Conservation (phyloP, 2,329 filamentous ascomycete genomes). For the Alternaria panax region DNA sequence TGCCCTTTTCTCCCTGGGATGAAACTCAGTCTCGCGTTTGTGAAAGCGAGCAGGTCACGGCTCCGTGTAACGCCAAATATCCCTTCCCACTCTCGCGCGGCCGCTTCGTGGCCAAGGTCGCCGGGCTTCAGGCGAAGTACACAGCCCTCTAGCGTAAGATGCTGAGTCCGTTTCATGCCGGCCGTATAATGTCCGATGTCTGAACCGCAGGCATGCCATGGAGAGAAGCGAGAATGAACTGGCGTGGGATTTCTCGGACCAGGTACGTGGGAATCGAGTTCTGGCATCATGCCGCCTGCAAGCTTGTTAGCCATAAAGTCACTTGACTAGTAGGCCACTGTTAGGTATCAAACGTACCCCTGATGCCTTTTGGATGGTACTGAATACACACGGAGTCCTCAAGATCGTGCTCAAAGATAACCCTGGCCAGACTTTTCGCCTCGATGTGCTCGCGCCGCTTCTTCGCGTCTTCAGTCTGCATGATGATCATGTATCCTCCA, state of each 20-base stretch:
- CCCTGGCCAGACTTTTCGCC: constrained; percentile 42
- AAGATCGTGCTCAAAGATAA: constrained; percentile 50
- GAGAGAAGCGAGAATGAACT: constrained; percentile 49
- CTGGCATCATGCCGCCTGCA: constrained; percentile 54
- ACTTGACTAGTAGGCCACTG: too few species aligned
- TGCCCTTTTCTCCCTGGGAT: constrained; percentile 42
- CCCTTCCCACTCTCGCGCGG: constrained; percentile 52
- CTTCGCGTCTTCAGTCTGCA: constrained; percentile 55
- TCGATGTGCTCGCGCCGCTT: constrained; percentile 50
- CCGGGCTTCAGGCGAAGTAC: constrained; percentile 50
- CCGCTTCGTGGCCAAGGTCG: constrained; percentile 47
- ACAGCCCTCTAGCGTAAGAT: constrained; percentile 49
- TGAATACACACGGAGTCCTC: constrained; percentile 50
- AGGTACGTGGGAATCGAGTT: constrained; percentile 52
- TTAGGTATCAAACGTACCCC: constrained; percentile 29
- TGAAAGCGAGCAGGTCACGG: constrained; percentile 50
- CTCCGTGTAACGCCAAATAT: constrained; percentile 53
- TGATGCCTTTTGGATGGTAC: constrained; percentile 56
- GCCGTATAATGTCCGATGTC: constrained; percentile 46
- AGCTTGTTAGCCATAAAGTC: constrained; percentile 2
- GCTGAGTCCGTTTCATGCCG: constrained; percentile 47
- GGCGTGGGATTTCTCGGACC: constrained; percentile 49
- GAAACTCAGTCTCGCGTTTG: constrained; percentile 49
- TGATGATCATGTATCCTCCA: constrained; percentile 59
- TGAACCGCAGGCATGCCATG: constrained; percentile 55